These are phyloP conservation scores for Syzygium syzygioides DNA, from an alignment of 441 rosid genomes.

Conservation along the genomic window DNA sequence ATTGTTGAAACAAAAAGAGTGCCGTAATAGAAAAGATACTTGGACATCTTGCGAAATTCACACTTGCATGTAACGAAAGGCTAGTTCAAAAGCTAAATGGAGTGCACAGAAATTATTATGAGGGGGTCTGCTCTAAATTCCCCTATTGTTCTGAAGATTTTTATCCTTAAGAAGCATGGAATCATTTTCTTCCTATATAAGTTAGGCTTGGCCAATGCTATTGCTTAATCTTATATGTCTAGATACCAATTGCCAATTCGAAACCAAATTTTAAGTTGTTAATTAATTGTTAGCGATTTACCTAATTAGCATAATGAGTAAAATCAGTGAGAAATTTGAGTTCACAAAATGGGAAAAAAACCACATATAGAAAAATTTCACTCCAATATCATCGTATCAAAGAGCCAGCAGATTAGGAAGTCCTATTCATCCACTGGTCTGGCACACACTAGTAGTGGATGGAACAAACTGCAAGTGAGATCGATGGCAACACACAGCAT, in stretches of 20 bases:
- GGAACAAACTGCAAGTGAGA: not conserved
- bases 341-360: not conserved
- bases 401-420: not conserved
- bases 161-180: not conserved
- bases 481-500: not conserved
- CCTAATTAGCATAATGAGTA: not conserved
- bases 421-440: not conserved
- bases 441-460: not conserved
- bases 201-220: not conserved
- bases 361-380: not conserved
- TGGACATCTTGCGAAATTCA: not conserved
- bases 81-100: not conserved
- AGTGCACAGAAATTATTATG: not conserved
- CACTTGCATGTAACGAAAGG: not conserved
- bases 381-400: not conserved
- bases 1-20: not conserved
- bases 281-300: not conserved
- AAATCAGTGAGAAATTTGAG: not conserved
- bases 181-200: not conserved
- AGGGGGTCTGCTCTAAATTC: not conserved
- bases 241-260: too few relatives aligned
- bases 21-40: not conserved
- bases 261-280: too few relatives aligned
- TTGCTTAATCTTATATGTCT: too few relatives aligned
- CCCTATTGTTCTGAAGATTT: not conserved